Percentiles rank a stretch among this genome's conserved stretches.
phyloP scores from a whole-genome alignment of 768 basidiomycete genomes.

The Suillus clintonianus region DNA sequence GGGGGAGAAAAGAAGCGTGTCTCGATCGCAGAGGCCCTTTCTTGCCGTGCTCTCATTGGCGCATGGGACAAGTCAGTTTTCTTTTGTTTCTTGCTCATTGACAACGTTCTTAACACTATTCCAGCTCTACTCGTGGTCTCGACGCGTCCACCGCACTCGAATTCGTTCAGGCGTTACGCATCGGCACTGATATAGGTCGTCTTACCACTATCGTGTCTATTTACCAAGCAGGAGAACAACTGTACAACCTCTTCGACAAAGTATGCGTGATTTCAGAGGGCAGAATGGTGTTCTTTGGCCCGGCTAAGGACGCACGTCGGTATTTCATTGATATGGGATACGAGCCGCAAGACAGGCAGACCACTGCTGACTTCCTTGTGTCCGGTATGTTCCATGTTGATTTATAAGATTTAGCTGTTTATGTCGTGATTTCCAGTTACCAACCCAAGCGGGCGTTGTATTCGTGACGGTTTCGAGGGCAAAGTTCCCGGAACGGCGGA shows the following conservation, averaged over 20 bases:
- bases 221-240: constrained; percentile 82
- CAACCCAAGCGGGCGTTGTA: constrained; percentile 60
- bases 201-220: constrained; percentile 74
- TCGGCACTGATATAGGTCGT: constrained; percentile 82
- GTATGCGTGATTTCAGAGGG: constrained; percentile 83
- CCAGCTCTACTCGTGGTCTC: constrained; percentile 65
- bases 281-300: constrained; percentile 80
- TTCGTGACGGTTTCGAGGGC: constrained; percentile 31
- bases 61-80: constrained; percentile 67
- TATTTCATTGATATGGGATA: constrained; percentile 83
- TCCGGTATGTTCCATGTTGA: constrained; percentile 37
- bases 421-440: constrained; percentile 44
- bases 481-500: constrained; percentile 45
- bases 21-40: constrained; percentile 86
- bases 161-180: constrained; percentile 74
- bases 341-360: constrained; percentile 76
- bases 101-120: background rate
- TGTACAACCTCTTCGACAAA: constrained; percentile 83
- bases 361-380: constrained; percentile 80
- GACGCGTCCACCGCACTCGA: constrained; percentile 90
- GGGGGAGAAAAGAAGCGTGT: constrained; percentile 83
- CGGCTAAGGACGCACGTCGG: constrained; percentile 65
- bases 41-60: constrained; percentile 76
- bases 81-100: background rate
- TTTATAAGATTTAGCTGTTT: background rate